Conservation (phyloP, 345 rosid species). For the Capsella bursapastoris region DNA sequence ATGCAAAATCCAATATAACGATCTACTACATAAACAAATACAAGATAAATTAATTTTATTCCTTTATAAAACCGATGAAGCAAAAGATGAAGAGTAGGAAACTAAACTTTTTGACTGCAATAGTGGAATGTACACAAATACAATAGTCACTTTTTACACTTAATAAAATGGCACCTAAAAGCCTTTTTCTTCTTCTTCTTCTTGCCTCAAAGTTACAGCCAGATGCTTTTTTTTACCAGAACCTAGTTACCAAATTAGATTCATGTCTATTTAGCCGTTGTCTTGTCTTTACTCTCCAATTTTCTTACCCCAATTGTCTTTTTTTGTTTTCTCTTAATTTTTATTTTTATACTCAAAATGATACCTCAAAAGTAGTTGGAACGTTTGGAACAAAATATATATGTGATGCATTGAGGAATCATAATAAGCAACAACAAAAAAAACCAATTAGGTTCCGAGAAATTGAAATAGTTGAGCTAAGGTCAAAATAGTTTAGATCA, state of each 20-base stretch:
- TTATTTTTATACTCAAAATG: not conserved
- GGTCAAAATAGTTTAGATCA: not conserved
- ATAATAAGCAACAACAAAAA: not conserved
- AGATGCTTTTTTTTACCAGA: conserved; percentile 37
- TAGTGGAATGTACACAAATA: conserved; percentile 41
- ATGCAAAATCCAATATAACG: conserved; percentile 34
- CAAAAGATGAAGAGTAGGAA: conserved; percentile 18
- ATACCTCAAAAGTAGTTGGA: conserved; percentile 4
- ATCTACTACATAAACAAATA: not conserved
- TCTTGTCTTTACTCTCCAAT: conserved; percentile 26
- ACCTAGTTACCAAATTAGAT: conserved; percentile 35
- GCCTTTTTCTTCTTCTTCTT: not conserved
- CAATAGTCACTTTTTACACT: conserved; percentile 40
- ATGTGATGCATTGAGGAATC: not conserved
- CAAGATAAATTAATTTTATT: not conserved
- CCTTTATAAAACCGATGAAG: conserved; percentile 36
- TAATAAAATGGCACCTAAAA: conserved; percentile 37
- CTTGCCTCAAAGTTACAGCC: conserved; percentile 50
- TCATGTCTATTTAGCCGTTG: conserved; percentile 36
- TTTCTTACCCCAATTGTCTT: conserved; percentile 5
- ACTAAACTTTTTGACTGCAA: conserved; percentile 43
- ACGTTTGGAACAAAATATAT: not conserved
- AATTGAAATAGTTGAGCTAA: not conserved
- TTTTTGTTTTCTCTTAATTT: not conserved
- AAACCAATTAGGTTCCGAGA: not conserved